Evolutionary conservation across 2,329 filamentous ascomycete species (phyloP).

Genomic region (Fusarium sp.): DNA sequence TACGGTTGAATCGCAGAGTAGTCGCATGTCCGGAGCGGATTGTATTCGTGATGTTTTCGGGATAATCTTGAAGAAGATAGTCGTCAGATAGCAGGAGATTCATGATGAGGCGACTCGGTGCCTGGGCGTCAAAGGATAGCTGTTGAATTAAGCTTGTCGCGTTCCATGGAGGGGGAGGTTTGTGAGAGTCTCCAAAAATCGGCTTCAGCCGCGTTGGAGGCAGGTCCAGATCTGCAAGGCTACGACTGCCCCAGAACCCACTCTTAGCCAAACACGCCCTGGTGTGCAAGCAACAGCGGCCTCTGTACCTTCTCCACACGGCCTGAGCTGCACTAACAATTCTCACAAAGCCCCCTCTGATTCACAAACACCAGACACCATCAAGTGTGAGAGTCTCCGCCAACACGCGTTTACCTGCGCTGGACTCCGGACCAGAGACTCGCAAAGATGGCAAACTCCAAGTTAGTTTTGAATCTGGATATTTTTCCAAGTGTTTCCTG

Average conservation of each 20-base stretch:
- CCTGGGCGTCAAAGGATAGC: constrained; percentile 1
- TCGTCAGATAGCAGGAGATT: constrained; percentile 68
- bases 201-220: constrained; percentile 39
- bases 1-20: constrained; percentile 85
- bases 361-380: constrained; percentile 29
- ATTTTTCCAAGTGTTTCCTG: background rate
- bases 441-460: constrained; percentile 62
- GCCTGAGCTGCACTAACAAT: constrained; percentile 42
- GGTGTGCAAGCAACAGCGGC: constrained; percentile 27
- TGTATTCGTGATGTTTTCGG: constrained; percentile 86
- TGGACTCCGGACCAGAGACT: constrained; percentile 2
- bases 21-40: constrained; percentile 76
- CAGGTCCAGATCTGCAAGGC: constrained; percentile 47
- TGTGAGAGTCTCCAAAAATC: constrained; percentile 33
- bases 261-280: background rate
- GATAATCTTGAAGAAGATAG: constrained; percentile 78
- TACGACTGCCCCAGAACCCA: constrained; percentile 32
- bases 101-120: constrained; percentile 50
- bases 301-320: constrained; percentile 23
- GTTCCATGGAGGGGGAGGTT: constrained; percentile 35
- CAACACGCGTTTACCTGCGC: constrained; percentile 1
- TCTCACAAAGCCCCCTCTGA: constrained; percentile 38
- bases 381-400: constrained; percentile 2
- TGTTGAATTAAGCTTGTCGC: constrained; percentile 20
- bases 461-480: constrained; percentile 48